A percentile compares a stretch with the other conserved stretches of the same genome.
Conservation (phyloP, 331 rosid genomes). For the Quercus lobata region DNA sequence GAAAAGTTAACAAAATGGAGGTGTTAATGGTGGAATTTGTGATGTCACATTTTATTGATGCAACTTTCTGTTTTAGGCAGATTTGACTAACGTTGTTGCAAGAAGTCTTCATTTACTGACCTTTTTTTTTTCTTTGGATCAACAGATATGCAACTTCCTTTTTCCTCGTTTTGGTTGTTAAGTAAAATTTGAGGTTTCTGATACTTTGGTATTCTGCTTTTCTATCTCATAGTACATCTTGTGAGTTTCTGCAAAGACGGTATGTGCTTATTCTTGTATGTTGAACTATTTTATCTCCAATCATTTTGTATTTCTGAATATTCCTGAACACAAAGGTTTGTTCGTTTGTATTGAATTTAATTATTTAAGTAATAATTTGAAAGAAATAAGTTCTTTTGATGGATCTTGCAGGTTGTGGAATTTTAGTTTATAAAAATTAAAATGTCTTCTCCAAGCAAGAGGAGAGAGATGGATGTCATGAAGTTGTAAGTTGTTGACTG, state of each 20-base stretch:
- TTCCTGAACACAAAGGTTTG: neutral
- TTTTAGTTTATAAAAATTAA: conserved; percentile 27
- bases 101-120: neutral
- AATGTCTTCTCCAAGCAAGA: conserved; percentile 99
- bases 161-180: neutral
- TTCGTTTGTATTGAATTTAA: too few species aligned
- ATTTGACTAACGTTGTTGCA: neutral
- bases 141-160: neutral
- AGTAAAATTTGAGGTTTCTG: conserved; percentile 12
- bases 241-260: neutral
- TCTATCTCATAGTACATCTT: neutral
- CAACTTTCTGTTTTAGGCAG: neutral
- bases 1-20: too few species aligned
- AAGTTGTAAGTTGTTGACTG: conserved; percentile 64
- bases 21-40: too few species aligned
- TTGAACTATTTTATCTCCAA: neutral
- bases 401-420: conserved; percentile 41
- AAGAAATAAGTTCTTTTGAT: neutral
- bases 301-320: neutral
- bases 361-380: neutral
- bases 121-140: conserved; percentile 2
- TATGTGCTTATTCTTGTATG: conserved; percentile 6
- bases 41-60: neutral
- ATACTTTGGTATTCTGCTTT: conserved; percentile 5
- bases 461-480: conserved; percentile 99